Conservation (phyloP, 1,284 basidiomycete genomes). For the Polyporus tsugae region DNA sequence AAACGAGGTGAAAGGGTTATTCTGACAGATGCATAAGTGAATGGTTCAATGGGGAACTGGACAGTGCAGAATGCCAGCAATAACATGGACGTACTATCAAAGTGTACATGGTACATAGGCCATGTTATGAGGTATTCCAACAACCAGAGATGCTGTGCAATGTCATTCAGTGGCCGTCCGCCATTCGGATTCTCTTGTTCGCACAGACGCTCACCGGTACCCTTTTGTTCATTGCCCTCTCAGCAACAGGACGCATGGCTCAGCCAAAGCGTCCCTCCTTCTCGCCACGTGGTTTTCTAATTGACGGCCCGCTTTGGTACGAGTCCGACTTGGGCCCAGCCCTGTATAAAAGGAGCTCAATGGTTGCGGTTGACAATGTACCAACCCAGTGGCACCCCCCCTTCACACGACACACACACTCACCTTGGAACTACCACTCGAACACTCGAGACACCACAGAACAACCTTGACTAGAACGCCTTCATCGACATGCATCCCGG, state of each 20-base stretch:
- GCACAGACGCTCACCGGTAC: slow-evolving; percentile 8
- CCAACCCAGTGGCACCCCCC: slow-evolving; percentile 1
- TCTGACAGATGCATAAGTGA: not conserved
- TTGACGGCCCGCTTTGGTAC: slow-evolving; percentile 10
- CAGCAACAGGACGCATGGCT: not conserved
- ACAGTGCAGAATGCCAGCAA: not conserved
- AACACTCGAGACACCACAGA: not conserved
- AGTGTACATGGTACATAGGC: not conserved
- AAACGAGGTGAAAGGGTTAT: not conserved
- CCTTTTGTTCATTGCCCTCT: slow-evolving; percentile 16
- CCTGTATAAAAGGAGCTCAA: slow-evolving; percentile 13
- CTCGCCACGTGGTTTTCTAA: slow-evolving; percentile 7
- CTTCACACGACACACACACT: slow-evolving; percentile 3
- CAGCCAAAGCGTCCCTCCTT: slow-evolving; percentile 9
- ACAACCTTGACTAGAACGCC: not conserved
- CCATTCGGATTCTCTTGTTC: slow-evolving; percentile 8
- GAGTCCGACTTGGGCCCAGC: not conserved
- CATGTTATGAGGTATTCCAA: not conserved
- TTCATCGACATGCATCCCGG: not conserved
- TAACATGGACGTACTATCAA: not conserved
- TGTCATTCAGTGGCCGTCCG: not conserved
- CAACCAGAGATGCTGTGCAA: not conserved
- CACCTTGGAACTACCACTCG: slow-evolving; percentile 1
- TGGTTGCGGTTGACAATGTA: slow-evolving; percentile 8
- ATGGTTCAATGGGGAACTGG: not conserved